phyloP scores from a whole-genome alignment of 2,329 filamentous ascomycete genomes.

The Penicillium sclerotigenum region DNA sequence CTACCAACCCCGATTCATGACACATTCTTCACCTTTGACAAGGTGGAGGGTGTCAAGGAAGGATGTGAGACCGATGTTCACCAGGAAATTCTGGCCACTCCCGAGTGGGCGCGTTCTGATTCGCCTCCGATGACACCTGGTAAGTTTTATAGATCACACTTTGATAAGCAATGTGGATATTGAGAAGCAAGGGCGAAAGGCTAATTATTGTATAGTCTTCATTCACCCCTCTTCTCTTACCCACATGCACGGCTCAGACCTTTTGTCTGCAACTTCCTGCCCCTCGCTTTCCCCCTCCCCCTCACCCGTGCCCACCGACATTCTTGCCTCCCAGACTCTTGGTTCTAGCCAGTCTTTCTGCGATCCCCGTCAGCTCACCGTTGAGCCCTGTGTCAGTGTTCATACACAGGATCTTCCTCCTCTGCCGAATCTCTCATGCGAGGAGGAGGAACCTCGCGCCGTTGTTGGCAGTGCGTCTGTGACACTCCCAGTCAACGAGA shows the following conservation, averaged over 20 bases:
- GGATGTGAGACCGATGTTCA: conserved; percentile 67
- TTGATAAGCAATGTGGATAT: conserved; percentile 1
- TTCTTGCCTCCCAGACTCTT: conserved; percentile 69
- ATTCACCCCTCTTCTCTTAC: conserved; percentile 65
- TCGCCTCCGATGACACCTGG: conserved; percentile 89
- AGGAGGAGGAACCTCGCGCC: conserved; percentile 40
- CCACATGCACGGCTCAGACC: conserved; percentile 60
- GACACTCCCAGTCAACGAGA: conserved; percentile 39
- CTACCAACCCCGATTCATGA: conserved; percentile 80
- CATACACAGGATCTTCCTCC: conserved; percentile 60
- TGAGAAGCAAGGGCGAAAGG: conserved; percentile 17
- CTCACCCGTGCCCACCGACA: conserved; percentile 67
- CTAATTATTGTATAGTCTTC: conserved; percentile 52
- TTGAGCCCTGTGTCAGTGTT: conserved; percentile 52
- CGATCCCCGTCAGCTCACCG: conserved; percentile 84
- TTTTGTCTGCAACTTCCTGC: conserved; percentile 68
- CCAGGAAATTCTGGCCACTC: conserved; percentile 67
- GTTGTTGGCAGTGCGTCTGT: conserved; percentile 36
- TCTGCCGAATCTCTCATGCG: conserved; percentile 51
- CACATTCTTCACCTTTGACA: conserved; percentile 70
- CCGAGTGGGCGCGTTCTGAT: conserved; percentile 72
- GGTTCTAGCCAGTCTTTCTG: conserved; percentile 67
- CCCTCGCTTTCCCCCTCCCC: conserved; percentile 86
- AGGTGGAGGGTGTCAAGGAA: conserved; percentile 66
- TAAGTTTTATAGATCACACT: conserved; percentile 52